A percentile compares a stretch with the other conserved stretches of the same genome.
These are phyloP conservation scores for Crotalaria pallida DNA, from an alignment of 306 rosid species.

Conservation along the genomic window DNA sequence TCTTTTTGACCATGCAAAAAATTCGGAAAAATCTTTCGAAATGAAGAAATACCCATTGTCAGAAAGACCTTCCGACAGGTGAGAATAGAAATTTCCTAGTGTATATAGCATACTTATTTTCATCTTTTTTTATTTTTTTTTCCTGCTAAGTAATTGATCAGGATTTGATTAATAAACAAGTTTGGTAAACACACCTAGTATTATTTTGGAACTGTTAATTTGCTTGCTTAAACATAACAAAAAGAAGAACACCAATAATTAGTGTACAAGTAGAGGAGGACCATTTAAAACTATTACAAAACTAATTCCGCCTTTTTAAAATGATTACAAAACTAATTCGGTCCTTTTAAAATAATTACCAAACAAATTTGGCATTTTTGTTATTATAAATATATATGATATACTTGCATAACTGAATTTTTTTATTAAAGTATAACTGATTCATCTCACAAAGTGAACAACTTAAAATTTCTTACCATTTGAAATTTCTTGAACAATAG, in stretches of 20 bases:
- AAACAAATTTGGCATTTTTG: background rate
- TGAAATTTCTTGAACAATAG: constrained; percentile 42
- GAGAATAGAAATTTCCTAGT: too few species aligned
- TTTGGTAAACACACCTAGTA: background rate
- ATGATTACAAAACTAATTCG: too few species aligned
- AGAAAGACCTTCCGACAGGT: too few species aligned
- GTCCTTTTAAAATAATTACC: too few species aligned
- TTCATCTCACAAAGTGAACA: background rate
- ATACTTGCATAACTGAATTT: too few species aligned
- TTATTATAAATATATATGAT: background rate
- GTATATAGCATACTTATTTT: too few species aligned
- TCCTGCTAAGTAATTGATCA: background rate
- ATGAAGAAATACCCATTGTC: too few species aligned
- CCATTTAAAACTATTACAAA: background rate
- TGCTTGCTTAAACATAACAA: background rate
- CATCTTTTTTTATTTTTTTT: background rate
- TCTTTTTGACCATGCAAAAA: too few species aligned
- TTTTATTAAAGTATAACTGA: too few species aligned
- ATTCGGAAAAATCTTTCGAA: too few species aligned
- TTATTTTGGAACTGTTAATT: background rate
- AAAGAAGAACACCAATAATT: background rate
- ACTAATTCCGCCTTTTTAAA: too few species aligned
- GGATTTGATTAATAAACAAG: background rate
- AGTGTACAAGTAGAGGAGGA: background rate
- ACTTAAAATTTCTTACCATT: constrained; percentile 35